Conservation (phyloP, 768 basidiomycete genomes). For the Mycena belliarum region DNA sequence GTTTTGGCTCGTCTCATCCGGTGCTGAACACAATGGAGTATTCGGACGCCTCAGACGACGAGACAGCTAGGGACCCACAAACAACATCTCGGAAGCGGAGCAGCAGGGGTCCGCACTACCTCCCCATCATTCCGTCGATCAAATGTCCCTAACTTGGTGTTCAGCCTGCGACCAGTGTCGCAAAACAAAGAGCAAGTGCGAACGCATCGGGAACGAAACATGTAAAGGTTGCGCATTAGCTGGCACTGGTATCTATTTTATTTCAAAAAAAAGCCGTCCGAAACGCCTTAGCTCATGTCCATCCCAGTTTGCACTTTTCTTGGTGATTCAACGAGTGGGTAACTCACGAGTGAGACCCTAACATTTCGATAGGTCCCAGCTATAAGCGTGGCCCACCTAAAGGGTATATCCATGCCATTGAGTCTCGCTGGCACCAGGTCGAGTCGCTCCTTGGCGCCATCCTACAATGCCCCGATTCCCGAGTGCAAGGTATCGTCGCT, state of each 20-base stretch:
- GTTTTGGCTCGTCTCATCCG: too few relatives aligned
- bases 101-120: constrained; percentile 51
- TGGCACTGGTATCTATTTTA: constrained; percentile 49
- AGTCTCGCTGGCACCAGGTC: constrained; percentile 89
- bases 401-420: constrained; percentile 92
- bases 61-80: constrained; percentile 41
- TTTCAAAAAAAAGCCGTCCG: not conserved
- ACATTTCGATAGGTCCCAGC: constrained; percentile 56
- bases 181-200: constrained; percentile 88
- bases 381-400: constrained; percentile 86
- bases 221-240: constrained; percentile 67
- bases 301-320: constrained; percentile 65
- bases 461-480: constrained; percentile 67
- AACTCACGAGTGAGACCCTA: not conserved
- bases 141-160: constrained; percentile 11
- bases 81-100: constrained; percentile 57
- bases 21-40: constrained; percentile 45
- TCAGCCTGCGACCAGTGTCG: constrained; percentile 82
- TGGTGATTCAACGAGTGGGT: constrained; percentile 34
- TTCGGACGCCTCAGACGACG: constrained; percentile 64
- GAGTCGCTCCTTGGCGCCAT: constrained; percentile 87
- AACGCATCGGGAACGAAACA: constrained; percentile 50
- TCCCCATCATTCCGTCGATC: constrained; percentile 14
- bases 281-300: constrained; percentile 18
- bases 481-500: constrained; percentile 60